phyloP scores from a whole-genome alignment of 129 eudicot species.

The Rutidosis leptorrhynchoides region DNA sequence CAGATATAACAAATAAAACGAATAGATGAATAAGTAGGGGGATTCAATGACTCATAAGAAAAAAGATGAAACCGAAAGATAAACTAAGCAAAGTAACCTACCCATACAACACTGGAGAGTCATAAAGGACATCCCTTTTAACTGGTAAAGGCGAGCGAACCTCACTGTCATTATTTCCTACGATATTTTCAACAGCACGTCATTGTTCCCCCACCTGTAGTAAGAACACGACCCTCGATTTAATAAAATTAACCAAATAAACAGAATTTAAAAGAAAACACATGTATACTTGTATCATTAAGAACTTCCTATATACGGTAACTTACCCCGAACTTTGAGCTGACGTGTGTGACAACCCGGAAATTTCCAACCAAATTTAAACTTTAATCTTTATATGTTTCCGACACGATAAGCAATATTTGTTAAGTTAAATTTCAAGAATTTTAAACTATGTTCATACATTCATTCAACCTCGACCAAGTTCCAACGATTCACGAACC shows the following conservation, averaged over 20 bases:
- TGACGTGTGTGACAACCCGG: too few relatives aligned
- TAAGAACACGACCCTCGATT: constrained; percentile 20
- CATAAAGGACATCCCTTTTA: too few relatives aligned
- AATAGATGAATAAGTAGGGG: too few relatives aligned
- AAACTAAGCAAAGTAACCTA: constrained; percentile 26
- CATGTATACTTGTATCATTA: background rate
- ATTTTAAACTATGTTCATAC: too few relatives aligned
- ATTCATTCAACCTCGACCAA: too few relatives aligned
- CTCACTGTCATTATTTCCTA: constrained; percentile 35
- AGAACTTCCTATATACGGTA: background rate
- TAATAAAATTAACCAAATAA: background rate
- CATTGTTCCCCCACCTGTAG: constrained; percentile 37
- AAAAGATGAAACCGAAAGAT: background rate
- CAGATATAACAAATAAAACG: too few relatives aligned
- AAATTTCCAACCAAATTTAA: too few relatives aligned
- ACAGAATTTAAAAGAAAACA: background rate
- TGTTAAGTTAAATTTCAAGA: too few relatives aligned
- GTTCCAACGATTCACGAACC: too few relatives aligned
- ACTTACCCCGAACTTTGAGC: constrained; percentile 48
- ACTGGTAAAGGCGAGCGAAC: constrained; percentile 75
- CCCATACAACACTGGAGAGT: constrained; percentile 49
- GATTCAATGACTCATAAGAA: background rate
- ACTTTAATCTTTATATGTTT: too few relatives aligned
- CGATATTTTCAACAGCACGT: constrained; percentile 17
- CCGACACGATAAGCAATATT: too few relatives aligned